Evolutionary conservation across 805 yeast species (phyloP), one percentile per base, ranked within the genome.

Genomic region (Metschnikowia picachoensis): DNA sequence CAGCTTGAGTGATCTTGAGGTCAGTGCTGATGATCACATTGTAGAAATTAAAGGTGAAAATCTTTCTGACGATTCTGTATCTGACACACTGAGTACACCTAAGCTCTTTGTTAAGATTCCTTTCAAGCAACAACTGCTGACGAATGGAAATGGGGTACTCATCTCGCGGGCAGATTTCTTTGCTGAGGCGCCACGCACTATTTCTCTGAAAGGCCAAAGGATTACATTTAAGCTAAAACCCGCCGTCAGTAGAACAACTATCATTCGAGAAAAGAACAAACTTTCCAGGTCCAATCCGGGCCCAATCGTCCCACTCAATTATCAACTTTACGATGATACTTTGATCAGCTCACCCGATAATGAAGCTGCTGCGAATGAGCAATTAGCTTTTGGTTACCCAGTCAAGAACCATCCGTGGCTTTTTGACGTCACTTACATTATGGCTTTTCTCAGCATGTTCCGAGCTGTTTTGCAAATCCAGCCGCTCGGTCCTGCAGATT

Each of bases 241-340:
- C 13, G 15, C 35, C n/a, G 35, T 37, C 31, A 48, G 49, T 42
- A 41, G 60, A 34, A 72, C 76, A n/a, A 67, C 70, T 8, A 60
- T 71, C 0, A 30, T 64, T 4, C 61, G 59, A 25, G 59, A 59
- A 15, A 57, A 60, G 14, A 56, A 60, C 44, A 67, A 64, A 49
- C 48, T 58, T 13, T 56, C 70, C 8, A 53, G 73, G 30, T 66
- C 66, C 31, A 58, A 64, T 13, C 74, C 76, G 0, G 75, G 74
- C 1, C 75, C 77, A 1, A 52, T 71, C 37, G 56, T 71, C 4
- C 62, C 66, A 0, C 51, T 72, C 28, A 52, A 58, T 40, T 70
- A 65, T 47, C 68, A 65, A 37, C 51, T 63, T 10, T 71, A 72
- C 45, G 76, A 72, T 46, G 74, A 68, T 13, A 67, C 66, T 51